Base-by-base conservation (phyloP, 2,329 filamentous ascomycete species). In the Penicillium sp. region DNA sequence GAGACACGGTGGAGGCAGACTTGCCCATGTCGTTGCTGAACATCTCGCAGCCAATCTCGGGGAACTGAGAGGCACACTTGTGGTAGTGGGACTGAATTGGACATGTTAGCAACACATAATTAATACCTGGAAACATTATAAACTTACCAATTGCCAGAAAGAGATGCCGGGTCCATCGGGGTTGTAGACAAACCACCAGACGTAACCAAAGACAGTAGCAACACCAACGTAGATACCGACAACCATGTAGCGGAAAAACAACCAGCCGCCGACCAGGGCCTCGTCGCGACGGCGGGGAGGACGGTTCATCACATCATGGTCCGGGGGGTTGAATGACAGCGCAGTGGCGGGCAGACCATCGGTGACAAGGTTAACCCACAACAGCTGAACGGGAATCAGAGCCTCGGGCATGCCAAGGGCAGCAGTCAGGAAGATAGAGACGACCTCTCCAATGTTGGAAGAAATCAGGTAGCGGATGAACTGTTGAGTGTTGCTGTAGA, bases 141-240 rank as follows among this genome's bases (percentile, higher is more conserved):
- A 48, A 75, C 80, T 75, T 76, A 84, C 81, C 65, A 99, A 82
- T 73, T 99, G 91, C 75, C 84, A 89, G 80, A 97, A 96, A 62
- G 82, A 87, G 77, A 99, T 96, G 75, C 96, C 90, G 25, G 94
- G 94, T 0, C 94, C 94, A 65, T 88, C 86, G 9, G 87, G 79
- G 80, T 97, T 93, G 82, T 89, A 96, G 89, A 99, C 93, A 82
- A 97, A 99, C 91, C 92, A 99, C 94, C 94, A 99, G n/a, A 91
- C 93, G 73, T 99, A 99, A 46, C 95, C 94, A 71, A 89, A 92
- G 21, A 99, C 95, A 4, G 94, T 99, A 54, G 94, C 94, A 41
- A 91, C 82, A 72, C 94, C 94, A 58, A 99, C 94, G 64, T 99
- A 99, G 9, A 87, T 91, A 61, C 94, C 94, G 68, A 99, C 94